Percentiles rank a stretch among this genome's conserved stretches.
Evolutionary conservation across 768 basidiomycete genomes (phyloP).

Genomic region (Phylloporus sp.): DNA sequence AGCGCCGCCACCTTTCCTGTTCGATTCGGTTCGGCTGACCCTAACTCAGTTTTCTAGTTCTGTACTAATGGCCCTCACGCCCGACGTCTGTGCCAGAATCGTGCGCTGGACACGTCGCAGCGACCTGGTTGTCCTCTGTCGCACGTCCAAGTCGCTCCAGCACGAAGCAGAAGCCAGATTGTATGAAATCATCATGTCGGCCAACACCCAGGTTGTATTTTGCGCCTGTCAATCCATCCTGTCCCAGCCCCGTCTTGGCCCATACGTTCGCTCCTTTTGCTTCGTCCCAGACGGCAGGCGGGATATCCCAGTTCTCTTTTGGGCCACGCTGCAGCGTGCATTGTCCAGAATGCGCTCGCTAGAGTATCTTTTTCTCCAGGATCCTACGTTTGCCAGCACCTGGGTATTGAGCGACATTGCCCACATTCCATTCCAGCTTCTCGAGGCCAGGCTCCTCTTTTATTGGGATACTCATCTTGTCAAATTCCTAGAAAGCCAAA

Average conservation of each 20-base stretch:
- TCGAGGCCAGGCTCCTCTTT: slow-evolving; percentile 44
- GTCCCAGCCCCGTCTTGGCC: slow-evolving; percentile 33
- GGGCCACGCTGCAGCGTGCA: slow-evolving; percentile 40
- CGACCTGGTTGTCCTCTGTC: slow-evolving; percentile 42
- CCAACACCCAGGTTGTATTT: slow-evolving; percentile 32
- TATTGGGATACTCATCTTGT: slow-evolving; percentile 44
- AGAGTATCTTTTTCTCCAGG: slow-evolving; percentile 39
- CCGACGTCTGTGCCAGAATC: slow-evolving; percentile 41
- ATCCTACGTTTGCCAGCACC: slow-evolving; percentile 34
- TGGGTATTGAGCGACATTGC: slow-evolving; percentile 44
- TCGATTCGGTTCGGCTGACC: not conserved
- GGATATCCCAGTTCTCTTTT: slow-evolving; percentile 35
- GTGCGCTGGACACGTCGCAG: slow-evolving; percentile 31
- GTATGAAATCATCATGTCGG: slow-evolving; percentile 40
- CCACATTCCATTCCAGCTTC: slow-evolving; percentile 42
- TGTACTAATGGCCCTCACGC: slow-evolving; percentile 33
- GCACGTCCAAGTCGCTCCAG: slow-evolving; percentile 44
- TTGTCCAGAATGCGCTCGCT: slow-evolving; percentile 43
- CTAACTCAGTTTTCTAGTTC: no score
- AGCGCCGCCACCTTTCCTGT: slow-evolving; percentile 10
- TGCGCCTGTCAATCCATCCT: slow-evolving; percentile 38
- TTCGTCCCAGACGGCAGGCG: slow-evolving; percentile 35
- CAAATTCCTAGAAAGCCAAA: slow-evolving; percentile 46
- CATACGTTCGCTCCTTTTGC: slow-evolving; percentile 40
- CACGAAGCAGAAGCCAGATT: slow-evolving; percentile 43